A percentile compares a stretch with the other conserved stretches of the same genome.
Conservation (phyloP, 2,329 filamentous ascomycete genomes). For the Verticillium klebahnii region DNA sequence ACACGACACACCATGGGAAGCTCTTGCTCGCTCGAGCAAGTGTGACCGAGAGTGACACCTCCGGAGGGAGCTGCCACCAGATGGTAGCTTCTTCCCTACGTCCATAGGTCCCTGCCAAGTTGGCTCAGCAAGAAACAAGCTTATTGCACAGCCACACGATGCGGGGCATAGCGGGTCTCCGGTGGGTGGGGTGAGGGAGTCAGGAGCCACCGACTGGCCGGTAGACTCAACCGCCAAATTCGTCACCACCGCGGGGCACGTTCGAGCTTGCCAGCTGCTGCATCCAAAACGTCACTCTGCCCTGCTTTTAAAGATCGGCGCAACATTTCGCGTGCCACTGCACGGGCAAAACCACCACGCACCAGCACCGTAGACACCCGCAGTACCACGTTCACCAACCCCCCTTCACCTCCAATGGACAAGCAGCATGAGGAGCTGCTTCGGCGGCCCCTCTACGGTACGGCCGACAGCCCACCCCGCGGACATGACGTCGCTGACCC, state of each 20-base stretch:
- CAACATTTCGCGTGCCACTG: neutral
- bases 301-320: neutral
- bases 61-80: neutral
- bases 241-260: conserved; percentile 8
- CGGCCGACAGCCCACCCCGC: conserved; percentile 8
- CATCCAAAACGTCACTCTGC: neutral
- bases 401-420: conserved; percentile 22
- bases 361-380: conserved; percentile 1
- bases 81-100: neutral
- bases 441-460: conserved; percentile 48
- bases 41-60: too few species aligned
- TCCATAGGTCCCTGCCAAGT: neutral
- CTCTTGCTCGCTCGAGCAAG: neutral
- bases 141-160: neutral
- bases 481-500: conserved; percentile 10
- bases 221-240: conserved; percentile 1
- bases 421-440: conserved; percentile 41
- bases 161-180: neutral
- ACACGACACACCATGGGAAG: neutral
- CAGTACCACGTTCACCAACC: neutral
- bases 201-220: neutral
- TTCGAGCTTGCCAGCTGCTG: neutral
- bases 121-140: neutral
- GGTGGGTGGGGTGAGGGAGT: neutral
- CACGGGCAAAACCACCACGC: neutral